Percentiles rank a stretch among this genome's conserved stretches.
phyloP scores from a whole-genome alignment of 805 yeast genomes.

The Schwanniomyces polymorphus region DNA sequence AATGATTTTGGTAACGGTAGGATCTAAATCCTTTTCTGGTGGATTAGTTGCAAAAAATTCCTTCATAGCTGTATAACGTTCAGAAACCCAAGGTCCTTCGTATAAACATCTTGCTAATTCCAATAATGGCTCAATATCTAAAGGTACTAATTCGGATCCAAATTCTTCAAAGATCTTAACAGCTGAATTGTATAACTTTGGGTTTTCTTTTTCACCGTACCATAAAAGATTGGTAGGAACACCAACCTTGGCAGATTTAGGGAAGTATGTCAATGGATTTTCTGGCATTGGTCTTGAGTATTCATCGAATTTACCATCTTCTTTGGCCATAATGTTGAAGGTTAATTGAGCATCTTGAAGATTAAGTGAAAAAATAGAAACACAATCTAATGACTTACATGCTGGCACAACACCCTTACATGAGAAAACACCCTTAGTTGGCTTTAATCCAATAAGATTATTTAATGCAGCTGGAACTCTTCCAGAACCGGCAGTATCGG shows the following conservation, averaged over 20 bases:
- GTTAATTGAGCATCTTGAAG: constrained; percentile 80
- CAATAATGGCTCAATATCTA: constrained; percentile 74
- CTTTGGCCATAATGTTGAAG: constrained; percentile 68
- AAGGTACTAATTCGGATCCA: constrained; percentile 55
- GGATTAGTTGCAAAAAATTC: constrained; percentile 72
- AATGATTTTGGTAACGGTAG: constrained; percentile 77
- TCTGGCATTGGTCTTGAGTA: constrained; percentile 77
- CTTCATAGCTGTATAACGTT: constrained; percentile 81
- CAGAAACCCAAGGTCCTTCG: constrained; percentile 99
- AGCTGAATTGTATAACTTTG: constrained; percentile 63
- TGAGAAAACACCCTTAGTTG: constrained; percentile 85
- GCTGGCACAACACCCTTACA: constrained; percentile 96
- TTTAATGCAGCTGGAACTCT: constrained; percentile 96
- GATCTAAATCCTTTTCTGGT: constrained; percentile 71
- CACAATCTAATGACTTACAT: constrained; percentile 91
- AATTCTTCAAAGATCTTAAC: constrained; percentile 44
- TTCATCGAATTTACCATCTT: constrained; percentile 69
- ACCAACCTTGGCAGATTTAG: constrained; percentile 64
- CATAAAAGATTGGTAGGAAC: constrained; percentile 74
- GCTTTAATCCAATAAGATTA: constrained; percentile 89
- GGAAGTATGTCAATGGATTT: constrained; percentile 61
- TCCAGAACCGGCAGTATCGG: constrained; percentile 98
- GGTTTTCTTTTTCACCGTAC: constrained; percentile 81
- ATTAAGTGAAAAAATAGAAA: constrained; percentile 78
- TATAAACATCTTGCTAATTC: constrained; percentile 85